A percentile compares a stretch with the other conserved stretches of the same genome.
These are phyloP conservation scores for Crithidia brevicula DNA, from an alignment of 208 protist species.

Conservation along the genomic window DNA sequence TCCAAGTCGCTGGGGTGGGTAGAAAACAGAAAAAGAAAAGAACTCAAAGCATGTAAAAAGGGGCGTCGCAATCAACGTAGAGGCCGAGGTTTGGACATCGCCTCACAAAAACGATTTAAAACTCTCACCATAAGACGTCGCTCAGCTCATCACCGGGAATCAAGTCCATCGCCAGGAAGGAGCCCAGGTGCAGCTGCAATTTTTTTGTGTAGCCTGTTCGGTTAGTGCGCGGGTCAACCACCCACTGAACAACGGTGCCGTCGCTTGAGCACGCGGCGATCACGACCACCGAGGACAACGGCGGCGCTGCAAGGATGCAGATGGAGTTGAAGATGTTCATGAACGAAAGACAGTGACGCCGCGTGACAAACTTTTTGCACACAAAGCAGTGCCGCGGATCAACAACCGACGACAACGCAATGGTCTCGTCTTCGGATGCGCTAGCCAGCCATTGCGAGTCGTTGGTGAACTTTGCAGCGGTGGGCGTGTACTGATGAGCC, in stretches of 20 bases:
- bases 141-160: slow-evolving; percentile 33
- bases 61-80: too few relatives aligned
- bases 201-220: slow-evolving; percentile 69
- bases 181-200: slow-evolving; percentile 77
- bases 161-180: slow-evolving; percentile 69
- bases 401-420: slow-evolving; percentile 63
- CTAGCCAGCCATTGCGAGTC: slow-evolving; percentile 81
- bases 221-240: slow-evolving; percentile 63
- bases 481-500: slow-evolving; percentile 62
- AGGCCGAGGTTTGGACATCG: too few relatives aligned
- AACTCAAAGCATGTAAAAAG: neutral
- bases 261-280: slow-evolving; percentile 80
- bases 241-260: slow-evolving; percentile 81
- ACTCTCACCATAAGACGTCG: slow-evolving; percentile 14
- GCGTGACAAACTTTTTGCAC: slow-evolving; percentile 63
- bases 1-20: too few relatives aligned
- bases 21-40: slow-evolving; percentile 14
- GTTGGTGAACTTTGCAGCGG: slow-evolving; percentile 65
- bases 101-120: slow-evolving; percentile 3
- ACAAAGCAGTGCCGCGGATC: slow-evolving; percentile 53
- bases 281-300: slow-evolving; percentile 70
- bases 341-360: slow-evolving; percentile 80
- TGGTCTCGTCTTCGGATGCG: slow-evolving; percentile 77
- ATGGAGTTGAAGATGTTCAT: slow-evolving; percentile 87
- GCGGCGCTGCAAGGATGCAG: slow-evolving; percentile 66